Conservation (phyloP, 805 yeast genomes). For the Candida maltosa region DNA sequence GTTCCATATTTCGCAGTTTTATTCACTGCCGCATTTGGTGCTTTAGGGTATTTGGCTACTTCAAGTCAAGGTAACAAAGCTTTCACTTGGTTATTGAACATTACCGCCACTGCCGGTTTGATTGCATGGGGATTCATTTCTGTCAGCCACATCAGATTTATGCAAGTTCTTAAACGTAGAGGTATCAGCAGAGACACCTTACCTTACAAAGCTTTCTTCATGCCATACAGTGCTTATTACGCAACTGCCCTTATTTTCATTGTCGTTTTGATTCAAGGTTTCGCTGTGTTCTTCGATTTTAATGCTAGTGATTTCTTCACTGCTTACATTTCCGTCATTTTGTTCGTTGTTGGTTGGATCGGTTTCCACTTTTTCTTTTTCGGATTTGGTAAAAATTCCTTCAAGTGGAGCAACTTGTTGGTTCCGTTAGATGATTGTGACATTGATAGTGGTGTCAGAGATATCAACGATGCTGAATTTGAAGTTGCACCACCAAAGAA, state of each 20-base stretch:
- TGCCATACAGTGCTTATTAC: conserved; percentile 68
- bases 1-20: conserved; percentile 60
- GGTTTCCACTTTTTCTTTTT: conserved; percentile 53
- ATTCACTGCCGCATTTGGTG: conserved; percentile 58
- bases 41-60: conserved; percentile 57
- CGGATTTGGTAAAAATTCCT: conserved; percentile 30
- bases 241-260: conserved; percentile 51
- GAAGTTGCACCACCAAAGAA: conserved; percentile 50
- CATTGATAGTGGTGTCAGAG: conserved; percentile 64
- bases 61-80: conserved; percentile 53
- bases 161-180: conserved; percentile 58
- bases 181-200: conserved; percentile 65
- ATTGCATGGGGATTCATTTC: conserved; percentile 71
- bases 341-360: conserved; percentile 54
- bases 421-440: conserved; percentile 60
- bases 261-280: conserved; percentile 72
- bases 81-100: conserved; percentile 70
- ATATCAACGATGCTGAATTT: conserved; percentile 57
- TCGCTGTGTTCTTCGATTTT: conserved; percentile 54
- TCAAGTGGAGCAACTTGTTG: conserved; percentile 26
- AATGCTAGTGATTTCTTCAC: conserved; percentile 60
- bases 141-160: conserved; percentile 65
- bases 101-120: conserved; percentile 75
- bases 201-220: conserved; percentile 69
- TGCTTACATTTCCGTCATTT: conserved; percentile 65